phyloP scores from a whole-genome alignment of 2,329 filamentous ascomycete species.

The Exophiala dermatitidis region DNA sequence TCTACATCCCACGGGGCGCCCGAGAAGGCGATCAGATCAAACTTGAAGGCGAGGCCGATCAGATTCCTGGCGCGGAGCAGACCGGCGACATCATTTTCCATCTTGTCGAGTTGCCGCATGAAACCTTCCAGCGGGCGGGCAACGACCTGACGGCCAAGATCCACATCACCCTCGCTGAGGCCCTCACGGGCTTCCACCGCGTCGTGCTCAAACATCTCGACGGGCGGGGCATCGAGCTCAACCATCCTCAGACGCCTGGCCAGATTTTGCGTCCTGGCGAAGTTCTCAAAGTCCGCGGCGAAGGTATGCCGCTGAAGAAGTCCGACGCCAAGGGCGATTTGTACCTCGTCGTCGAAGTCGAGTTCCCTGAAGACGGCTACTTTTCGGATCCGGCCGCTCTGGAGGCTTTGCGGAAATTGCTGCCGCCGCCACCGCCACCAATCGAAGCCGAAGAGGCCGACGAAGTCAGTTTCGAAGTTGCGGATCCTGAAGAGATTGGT shows the following conservation, averaged over 20 bases:
- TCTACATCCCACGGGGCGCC: conserved; percentile 60
- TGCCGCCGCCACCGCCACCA: conserved; percentile 58
- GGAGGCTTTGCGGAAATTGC: conserved; percentile 63
- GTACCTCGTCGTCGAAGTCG: conserved; percentile 75
- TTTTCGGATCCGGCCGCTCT: conserved; percentile 58
- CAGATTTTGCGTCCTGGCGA: conserved; percentile 77
- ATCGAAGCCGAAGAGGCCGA: conserved; percentile 71
- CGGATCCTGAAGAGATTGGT: conserved; percentile 65
- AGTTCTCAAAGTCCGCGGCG: conserved; percentile 74
- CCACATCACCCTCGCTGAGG: conserved; percentile 72
- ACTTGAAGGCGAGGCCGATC: conserved; percentile 88
- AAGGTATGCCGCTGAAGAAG: conserved; percentile 91
- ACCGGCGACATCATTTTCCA: conserved; percentile 92
- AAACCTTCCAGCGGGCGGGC: conserved; percentile 73
- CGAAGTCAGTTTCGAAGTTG: conserved; percentile 80
- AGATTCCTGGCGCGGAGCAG: conserved; percentile 69
- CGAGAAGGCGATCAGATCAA: conserved; percentile 79
- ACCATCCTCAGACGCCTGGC: conserved; percentile 67
- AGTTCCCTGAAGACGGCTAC: conserved; percentile 86
- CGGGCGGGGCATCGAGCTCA: conserved; percentile 77
- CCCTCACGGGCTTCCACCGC: conserved; percentile 80
- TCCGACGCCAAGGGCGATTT: conserved; percentile 79
- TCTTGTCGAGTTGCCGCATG: conserved; percentile 72
- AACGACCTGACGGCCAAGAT: conserved; percentile 77
- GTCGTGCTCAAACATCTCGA: conserved; percentile 90